A percentile compares a stretch with the other conserved stretches of the same genome.
Conservation (phyloP, 2,329 filamentous ascomycete genomes). For the Colletotrichum liaoningense region DNA sequence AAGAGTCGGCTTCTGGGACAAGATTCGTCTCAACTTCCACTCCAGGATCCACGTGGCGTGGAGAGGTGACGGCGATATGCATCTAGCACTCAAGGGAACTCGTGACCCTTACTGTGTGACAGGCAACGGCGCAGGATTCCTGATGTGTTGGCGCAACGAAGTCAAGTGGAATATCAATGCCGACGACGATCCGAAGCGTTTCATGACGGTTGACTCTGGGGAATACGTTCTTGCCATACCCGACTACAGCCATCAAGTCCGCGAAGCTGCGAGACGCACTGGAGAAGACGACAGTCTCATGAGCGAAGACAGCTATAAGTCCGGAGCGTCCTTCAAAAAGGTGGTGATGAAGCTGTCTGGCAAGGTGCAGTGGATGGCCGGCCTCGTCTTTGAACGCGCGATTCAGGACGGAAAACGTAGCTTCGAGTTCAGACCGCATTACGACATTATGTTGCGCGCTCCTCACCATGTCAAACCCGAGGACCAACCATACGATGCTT, state of each 20-base stretch:
- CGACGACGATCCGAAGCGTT: conserved; percentile 87
- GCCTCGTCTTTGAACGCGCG: conserved; percentile 91
- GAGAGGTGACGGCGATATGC: conserved; percentile 96
- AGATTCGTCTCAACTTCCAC: conserved; percentile 93
- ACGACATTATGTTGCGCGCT: conserved; percentile 87
- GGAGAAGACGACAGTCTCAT: conserved; percentile 70
- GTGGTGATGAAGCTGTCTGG: conserved; percentile 99
- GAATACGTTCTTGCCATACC: conserved; percentile 96
- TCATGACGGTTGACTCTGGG: conserved; percentile 95
- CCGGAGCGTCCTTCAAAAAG: conserved; percentile 93
- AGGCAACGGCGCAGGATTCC: conserved; percentile 90
- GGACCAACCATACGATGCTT: conserved; percentile 83
- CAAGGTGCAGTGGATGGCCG: conserved; percentile 92
- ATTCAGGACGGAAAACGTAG: conserved; percentile 77
- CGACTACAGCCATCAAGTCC: conserved; percentile 90
- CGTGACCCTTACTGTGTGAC: conserved; percentile 95
- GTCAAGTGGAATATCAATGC: conserved; percentile 88
- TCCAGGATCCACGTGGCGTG: conserved; percentile 89
- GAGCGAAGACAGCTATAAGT: conserved; percentile 73
- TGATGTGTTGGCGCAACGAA: conserved; percentile 98
- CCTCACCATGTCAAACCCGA: conserved; percentile 76
- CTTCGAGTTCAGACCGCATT: conserved; percentile 93
- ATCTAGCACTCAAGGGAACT: conserved; percentile 90
- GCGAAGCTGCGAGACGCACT: conserved; percentile 65
- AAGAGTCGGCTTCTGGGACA: conserved; percentile 97